Evolutionary conservation across 2,329 filamentous ascomycete species (phyloP).

Genomic region (Paecilomyces formosus): DNA sequence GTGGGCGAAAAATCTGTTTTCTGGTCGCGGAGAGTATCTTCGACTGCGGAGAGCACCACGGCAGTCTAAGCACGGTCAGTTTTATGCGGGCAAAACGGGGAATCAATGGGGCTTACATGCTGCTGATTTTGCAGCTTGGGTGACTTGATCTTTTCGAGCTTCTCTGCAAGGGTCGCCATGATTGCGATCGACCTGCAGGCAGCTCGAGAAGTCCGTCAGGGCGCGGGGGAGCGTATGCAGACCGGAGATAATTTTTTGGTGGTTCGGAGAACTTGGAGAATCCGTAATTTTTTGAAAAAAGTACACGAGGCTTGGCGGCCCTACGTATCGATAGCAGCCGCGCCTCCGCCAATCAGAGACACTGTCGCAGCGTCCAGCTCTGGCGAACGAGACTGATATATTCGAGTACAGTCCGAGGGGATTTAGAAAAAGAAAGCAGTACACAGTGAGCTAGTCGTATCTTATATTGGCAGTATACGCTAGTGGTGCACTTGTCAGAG

Average conservation of each 20-base stretch:
- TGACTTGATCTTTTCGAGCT: constrained; percentile 93
- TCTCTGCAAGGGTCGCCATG: constrained; percentile 68
- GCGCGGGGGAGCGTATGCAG: constrained; percentile 9
- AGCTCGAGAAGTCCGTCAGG: constrained; percentile 14
- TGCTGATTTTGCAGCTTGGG: constrained; percentile 94
- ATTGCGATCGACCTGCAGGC: constrained; percentile 22
- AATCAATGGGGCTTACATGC: constrained; percentile 53
- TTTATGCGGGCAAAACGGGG: constrained; percentile 5
- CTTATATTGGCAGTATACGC: not conserved
- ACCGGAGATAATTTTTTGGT: constrained; percentile 15
- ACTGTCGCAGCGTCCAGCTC: not conserved
- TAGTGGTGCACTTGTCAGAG: not conserved
- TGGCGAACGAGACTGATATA: not conserved
- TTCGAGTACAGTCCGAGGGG: not conserved
- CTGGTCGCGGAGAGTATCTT: constrained; percentile 85
- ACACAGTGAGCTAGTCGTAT: not conserved
- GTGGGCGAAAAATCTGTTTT: constrained; percentile 77
- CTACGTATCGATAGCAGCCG: constrained; percentile 16
- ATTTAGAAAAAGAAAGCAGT: not conserved
- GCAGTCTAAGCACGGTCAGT: constrained; percentile 32
- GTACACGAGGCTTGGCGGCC: constrained; percentile 22
- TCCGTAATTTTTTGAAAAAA: constrained; percentile 17
- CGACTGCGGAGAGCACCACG: constrained; percentile 81
- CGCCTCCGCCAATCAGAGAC: not conserved
- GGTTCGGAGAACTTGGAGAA: constrained; percentile 4